Evolutionary conservation across 495 filamentous ascomycete genomes (phyloP).

Genomic region (Penicillium cataractarum): DNA sequence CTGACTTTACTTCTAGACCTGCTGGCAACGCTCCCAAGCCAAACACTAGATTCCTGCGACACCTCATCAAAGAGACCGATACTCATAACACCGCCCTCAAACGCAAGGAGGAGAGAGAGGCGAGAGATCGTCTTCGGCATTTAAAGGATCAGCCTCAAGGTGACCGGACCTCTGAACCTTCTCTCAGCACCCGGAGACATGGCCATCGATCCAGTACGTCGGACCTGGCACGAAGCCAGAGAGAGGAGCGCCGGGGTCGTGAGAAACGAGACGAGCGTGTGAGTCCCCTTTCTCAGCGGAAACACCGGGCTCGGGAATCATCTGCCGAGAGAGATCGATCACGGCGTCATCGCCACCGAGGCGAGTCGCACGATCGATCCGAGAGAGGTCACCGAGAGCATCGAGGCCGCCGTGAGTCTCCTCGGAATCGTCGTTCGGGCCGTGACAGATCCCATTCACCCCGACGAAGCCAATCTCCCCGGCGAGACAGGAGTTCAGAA

Average conservation of each 20-base stretch:
- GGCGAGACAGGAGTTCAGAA: constrained; percentile 22
- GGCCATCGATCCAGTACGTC: constrained; percentile 22
- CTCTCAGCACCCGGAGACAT: constrained; percentile 25
- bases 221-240: constrained; percentile 20
- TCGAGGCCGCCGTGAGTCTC: not conserved
- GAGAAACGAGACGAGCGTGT: constrained; percentile 17
- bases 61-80: constrained; percentile 87
- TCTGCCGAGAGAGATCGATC: constrained; percentile 36
- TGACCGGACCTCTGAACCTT: constrained; percentile 31
- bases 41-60: constrained; percentile 85
- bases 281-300: constrained; percentile 24
- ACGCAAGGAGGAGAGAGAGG: constrained; percentile 75
- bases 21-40: constrained; percentile 77
- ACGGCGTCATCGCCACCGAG: constrained; percentile 30
- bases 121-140: constrained; percentile 58
- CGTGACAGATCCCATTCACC: constrained; percentile 35
- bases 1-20: constrained; percentile 39
- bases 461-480: constrained; percentile 42
- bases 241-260: constrained; percentile 19
- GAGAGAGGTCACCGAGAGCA: constrained; percentile 26
- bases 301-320: constrained; percentile 34
- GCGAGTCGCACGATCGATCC: constrained; percentile 26
- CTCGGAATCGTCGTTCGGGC: not conserved
- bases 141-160: constrained; percentile 40
- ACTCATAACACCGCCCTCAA: constrained; percentile 86